Conservation (phyloP, 768 basidiomycete genomes). For the Tylopilus plumbeoviolaceoides region DNA sequence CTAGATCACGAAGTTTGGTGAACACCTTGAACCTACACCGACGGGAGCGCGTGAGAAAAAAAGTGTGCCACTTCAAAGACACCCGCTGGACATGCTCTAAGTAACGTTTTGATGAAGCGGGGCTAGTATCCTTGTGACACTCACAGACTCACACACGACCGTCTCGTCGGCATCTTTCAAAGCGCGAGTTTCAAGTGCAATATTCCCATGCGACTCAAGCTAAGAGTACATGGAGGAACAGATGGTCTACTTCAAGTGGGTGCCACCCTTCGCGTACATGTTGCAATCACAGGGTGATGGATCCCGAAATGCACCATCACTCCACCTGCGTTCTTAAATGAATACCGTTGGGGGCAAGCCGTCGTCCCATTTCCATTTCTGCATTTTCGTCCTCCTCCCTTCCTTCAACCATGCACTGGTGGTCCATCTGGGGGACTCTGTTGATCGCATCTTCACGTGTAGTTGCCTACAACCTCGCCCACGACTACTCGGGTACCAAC, state of each 20-base stretch:
- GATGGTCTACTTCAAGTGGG: background rate
- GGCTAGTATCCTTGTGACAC: too few species aligned
- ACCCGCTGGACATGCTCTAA: too few species aligned
- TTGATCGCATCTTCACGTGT: constrained; percentile 2
- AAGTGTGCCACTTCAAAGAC: too few species aligned
- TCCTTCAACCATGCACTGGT: constrained; percentile 9
- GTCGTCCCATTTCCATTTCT: background rate
- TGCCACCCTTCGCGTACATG: too few species aligned
- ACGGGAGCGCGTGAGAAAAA: too few species aligned
- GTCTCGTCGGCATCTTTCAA: too few species aligned
- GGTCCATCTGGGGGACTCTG: constrained; percentile 1
- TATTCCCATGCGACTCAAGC: background rate
- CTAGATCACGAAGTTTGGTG: too few species aligned
- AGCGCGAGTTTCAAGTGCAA: too few species aligned
- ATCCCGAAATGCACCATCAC: constrained; percentile 3
- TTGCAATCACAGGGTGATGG: background rate
- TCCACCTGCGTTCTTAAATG: constrained; percentile 2
- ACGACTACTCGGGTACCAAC: constrained; percentile 43
- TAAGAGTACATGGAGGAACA: background rate
- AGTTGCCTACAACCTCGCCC: too few species aligned
- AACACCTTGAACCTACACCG: too few species aligned
- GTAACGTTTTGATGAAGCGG: too few species aligned
- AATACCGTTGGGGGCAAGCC: background rate
- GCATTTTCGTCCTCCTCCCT: background rate
- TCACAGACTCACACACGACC: too few species aligned